phyloP scores from a whole-genome alignment of 2,329 filamentous ascomycete species.

The Monosporascus sp. region DNA sequence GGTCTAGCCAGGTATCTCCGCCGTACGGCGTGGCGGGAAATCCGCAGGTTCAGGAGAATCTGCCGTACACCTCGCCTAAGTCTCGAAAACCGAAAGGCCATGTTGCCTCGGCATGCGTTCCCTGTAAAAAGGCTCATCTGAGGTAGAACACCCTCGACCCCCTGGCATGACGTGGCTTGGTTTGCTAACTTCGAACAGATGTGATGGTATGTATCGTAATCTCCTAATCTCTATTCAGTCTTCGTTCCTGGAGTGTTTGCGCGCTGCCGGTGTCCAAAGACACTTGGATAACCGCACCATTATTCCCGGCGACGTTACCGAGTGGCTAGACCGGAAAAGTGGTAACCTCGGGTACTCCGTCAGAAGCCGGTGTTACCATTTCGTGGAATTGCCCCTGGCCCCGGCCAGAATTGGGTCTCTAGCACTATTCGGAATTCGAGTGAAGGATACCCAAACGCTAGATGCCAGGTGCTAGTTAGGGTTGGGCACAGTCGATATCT shows the following conservation, averaged over 20 bases:
- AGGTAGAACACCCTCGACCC: constrained; percentile 39
- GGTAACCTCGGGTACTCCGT: background rate
- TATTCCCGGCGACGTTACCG: background rate
- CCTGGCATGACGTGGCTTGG: constrained; percentile 1
- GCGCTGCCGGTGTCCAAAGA: no score
- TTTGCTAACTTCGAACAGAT: constrained; percentile 41
- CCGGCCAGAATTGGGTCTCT: no score
- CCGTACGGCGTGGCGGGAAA: constrained; percentile 25
- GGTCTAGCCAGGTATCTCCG: constrained; percentile 23
- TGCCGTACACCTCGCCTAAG: constrained; percentile 51
- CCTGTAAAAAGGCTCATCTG: constrained; percentile 80
- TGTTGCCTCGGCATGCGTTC: constrained; percentile 78
- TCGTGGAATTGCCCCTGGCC: no score
- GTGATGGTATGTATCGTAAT: constrained; percentile 53
- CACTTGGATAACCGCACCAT: no score
- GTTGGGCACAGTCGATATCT: background rate
- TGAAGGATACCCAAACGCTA: background rate
- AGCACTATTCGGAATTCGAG: no score
- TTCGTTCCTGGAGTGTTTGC: no score
- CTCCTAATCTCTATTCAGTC: constrained; percentile 8
- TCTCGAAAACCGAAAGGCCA: constrained; percentile 71
- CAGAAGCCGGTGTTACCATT: background rate
- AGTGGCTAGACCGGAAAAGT: background rate
- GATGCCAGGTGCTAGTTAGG: background rate
- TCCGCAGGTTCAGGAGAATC: constrained; percentile 37